phyloP scores from a whole-genome alignment of 164 flowering plant species.

The Liquidambar formosana region DNA sequence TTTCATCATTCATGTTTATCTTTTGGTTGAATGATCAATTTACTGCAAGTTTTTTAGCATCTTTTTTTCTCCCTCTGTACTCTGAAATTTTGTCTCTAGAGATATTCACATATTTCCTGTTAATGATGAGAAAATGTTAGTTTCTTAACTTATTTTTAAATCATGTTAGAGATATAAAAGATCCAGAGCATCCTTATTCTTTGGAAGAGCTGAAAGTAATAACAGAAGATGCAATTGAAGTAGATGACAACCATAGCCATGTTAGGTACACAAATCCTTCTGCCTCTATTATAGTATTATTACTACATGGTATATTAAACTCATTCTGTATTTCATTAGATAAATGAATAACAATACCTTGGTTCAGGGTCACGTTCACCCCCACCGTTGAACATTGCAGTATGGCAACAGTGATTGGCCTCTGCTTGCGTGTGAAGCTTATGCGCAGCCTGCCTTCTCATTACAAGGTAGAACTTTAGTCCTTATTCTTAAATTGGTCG shows the following conservation, averaged over 20 bases:
- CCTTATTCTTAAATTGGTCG: not conserved
- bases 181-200: conserved; percentile 93
- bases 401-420: conserved; percentile 86
- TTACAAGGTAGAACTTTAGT: conserved; percentile 55
- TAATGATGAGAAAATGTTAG: not conserved
- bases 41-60: too few relatives aligned
- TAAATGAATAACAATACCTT: not conserved
- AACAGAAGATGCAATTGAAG: conserved; percentile 84
- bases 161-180: conserved; percentile 87
- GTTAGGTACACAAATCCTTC: conserved; percentile 45
- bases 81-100: too few relatives aligned
- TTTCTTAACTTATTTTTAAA: conserved; percentile 55
- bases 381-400: conserved; percentile 90
- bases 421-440: conserved; percentile 78
- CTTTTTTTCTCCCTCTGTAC: too few relatives aligned
- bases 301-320: not conserved
- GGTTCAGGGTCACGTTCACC: conserved; percentile 78
- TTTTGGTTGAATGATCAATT: too few relatives aligned
- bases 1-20: too few relatives aligned
- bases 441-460: conserved; percentile 82
- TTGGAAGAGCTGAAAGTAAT: conserved; percentile 89
- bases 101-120: too few relatives aligned
- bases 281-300: not conserved
- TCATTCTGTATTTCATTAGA: not conserved
- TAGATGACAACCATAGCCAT: conserved; percentile 56